These are phyloP conservation scores for Talaromyces proteolyticus DNA, from an alignment of 495 filamentous ascomycete species.

Conservation along the genomic window DNA sequence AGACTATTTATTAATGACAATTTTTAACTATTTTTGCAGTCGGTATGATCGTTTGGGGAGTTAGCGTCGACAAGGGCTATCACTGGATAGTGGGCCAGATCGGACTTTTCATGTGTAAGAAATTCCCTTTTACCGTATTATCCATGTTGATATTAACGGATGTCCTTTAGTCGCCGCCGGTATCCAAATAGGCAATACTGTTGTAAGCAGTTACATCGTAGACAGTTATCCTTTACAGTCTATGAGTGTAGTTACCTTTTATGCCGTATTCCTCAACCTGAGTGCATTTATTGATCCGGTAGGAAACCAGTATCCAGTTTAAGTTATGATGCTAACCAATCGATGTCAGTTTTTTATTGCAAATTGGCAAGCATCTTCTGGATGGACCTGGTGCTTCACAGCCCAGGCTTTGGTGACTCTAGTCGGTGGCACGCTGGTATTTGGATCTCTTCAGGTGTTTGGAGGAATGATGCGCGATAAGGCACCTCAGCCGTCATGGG, in stretches of 20 bases:
- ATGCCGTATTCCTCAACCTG: conserved; percentile 55
- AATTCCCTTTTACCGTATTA: not conserved
- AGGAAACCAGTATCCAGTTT: conserved; percentile 7
- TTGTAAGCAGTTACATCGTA: conserved; percentile 49
- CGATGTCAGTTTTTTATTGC: conserved; percentile 48
- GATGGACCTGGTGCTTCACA: conserved; percentile 55
- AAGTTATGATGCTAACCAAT: not conserved
- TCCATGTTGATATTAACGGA: conserved; percentile 5
- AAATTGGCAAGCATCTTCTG: conserved; percentile 41
- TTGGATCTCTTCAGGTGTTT: conserved; percentile 39
- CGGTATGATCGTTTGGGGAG: conserved; percentile 48
- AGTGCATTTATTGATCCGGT: conserved; percentile 42
- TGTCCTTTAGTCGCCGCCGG: conserved; percentile 43
- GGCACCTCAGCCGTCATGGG: conserved; percentile 27
- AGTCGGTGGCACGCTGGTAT: conserved; percentile 31
- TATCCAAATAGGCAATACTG: conserved; percentile 57
- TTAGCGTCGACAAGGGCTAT: conserved; percentile 48
- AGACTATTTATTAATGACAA: not conserved
- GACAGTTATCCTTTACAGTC: conserved; percentile 54
- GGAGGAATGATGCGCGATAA: conserved; percentile 28
- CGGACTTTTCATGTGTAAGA: conserved; percentile 47
- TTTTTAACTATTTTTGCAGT: conserved; percentile 13
- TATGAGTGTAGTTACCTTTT: conserved; percentile 56
- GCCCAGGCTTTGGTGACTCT: conserved; percentile 46
- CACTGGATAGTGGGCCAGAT: conserved; percentile 59